Evolutionary conservation across 805 yeast species (phyloP), one percentile per base, ranked within the genome.

Genomic region (Candida succiphila): DNA sequence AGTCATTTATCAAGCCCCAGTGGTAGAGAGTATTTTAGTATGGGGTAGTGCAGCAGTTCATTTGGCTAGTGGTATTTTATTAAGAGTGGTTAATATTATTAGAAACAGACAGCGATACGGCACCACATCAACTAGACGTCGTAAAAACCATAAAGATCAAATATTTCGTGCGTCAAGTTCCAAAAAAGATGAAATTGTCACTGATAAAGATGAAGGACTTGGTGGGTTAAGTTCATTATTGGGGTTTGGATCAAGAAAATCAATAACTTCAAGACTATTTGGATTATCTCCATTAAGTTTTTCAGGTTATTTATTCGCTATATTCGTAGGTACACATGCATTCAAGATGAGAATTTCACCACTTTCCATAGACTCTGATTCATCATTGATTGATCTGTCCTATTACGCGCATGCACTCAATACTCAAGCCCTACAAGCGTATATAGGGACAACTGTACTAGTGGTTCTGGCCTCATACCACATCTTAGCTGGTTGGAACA

Each of bases 281-380:
- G 78, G 79, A 0, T 39, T 70, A 5, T 56, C 81, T 2, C 85
- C 86, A 3, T 51, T 75, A 16, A 61, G 72, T 17, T 65, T 77
- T 34, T 61, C 79, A 3, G 92, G 92, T 0, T 74, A 72, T 45
- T 28, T 72, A 4, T 55, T 78, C 25, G 34, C 69, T 0, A 66
- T 70, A 0, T 42, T 72, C 7, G 36, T 75, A 1, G 31, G 41
- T 1, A 63, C 54, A 27, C 92, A 82, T 46, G 58, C 60, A 14
- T 37, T 54, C 10, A 63, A 67, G 29, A 61, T 67, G 41, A 59
- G 85, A 34, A 31, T 64, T 4, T 57, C 60, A 0, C 87, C 89
- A 0, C 19, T 61, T n/a, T 14, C 45, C 2, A 58, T 74, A 2
- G 82, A 78, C 37, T 87, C 85, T 1, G 89, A 80, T 50, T 69